Evolutionary conservation across 148 eudicot species (phyloP).

Genomic region (Vaccinium corymbosum): DNA sequence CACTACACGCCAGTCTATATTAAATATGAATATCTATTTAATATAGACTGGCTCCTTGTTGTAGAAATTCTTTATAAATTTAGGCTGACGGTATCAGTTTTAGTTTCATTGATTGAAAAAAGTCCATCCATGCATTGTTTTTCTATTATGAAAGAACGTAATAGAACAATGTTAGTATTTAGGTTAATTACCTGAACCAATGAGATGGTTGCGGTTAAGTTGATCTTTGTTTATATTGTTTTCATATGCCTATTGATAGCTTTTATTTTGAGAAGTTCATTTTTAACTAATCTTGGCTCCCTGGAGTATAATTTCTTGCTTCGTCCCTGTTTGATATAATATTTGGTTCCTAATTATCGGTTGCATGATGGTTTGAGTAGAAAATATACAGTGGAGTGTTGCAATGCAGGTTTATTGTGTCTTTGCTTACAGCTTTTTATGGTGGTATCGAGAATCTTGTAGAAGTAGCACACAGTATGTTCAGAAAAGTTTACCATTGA

Average conservation of each 20-base stretch:
- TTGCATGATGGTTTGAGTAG: neutral
- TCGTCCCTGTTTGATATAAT: neutral
- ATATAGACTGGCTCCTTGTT: no score
- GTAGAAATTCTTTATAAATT: no score
- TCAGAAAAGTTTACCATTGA: neutral
- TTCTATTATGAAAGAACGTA: neutral
- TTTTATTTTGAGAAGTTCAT: neutral
- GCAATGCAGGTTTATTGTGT: neutral
- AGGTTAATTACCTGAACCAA: neutral
- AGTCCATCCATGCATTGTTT: neutral
- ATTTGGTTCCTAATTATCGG: neutral
- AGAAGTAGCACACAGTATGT: neutral
- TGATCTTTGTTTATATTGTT: neutral
- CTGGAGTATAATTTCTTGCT: neutral
- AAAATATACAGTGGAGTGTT: neutral
- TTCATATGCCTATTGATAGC: neutral
- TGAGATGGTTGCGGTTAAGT: neutral
- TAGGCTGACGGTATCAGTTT: neutral
- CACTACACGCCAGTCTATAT: neutral
- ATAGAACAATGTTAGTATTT: neutral
- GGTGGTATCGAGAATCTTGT: neutral
- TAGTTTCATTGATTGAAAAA: neutral
- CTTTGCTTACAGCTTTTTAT: neutral
- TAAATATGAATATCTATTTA: neutral
- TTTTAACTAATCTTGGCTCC: neutral